phyloP scores from a whole-genome alignment of 192 early-diverging fungal species.

The Mortierella claussenii region DNA sequence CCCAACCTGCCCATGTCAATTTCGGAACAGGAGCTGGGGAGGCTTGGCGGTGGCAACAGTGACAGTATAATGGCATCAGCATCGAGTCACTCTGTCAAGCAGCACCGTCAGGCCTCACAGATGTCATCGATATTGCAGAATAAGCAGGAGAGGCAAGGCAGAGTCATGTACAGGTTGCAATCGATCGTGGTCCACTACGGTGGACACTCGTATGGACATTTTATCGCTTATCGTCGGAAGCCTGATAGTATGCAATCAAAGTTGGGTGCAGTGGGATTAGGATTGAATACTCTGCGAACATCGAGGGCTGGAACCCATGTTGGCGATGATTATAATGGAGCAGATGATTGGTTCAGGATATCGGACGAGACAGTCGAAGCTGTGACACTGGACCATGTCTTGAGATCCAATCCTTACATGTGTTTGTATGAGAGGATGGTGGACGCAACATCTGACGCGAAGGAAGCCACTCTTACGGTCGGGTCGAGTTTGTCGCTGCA shows the following conservation, averaged over 20 bases:
- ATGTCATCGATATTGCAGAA: background rate
- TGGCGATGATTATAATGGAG: conserved; percentile 4
- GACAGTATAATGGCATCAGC: background rate
- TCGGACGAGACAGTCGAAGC: conserved; percentile 78
- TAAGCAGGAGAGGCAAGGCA: background rate
- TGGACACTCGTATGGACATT: conserved; percentile 80
- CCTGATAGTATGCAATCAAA: conserved; percentile 37
- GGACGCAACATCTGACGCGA: background rate
- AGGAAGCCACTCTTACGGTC: background rate
- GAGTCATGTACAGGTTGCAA: conserved; percentile 63
- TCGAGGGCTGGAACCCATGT: conserved; percentile 25
- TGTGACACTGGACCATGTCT: conserved; percentile 64
- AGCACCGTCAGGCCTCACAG: background rate
- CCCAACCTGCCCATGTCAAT: conserved; percentile 68
- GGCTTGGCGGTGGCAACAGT: conserved; percentile 8
- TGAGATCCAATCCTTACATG: conserved; percentile 80
- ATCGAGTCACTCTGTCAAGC: background rate
- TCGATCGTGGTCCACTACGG: conserved; percentile 80
- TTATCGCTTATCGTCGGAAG: conserved; percentile 76
- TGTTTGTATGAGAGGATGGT: conserved; percentile 68
- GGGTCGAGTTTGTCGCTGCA: conserved; percentile 33
- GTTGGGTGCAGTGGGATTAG: conserved; percentile 30
- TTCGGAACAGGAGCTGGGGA: conserved; percentile 19
- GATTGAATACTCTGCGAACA: conserved; percentile 19
- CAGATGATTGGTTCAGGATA: conserved; percentile 71